phyloP scores from a whole-genome alignment of 495 filamentous ascomycete genomes.

The Podospora australis region DNA sequence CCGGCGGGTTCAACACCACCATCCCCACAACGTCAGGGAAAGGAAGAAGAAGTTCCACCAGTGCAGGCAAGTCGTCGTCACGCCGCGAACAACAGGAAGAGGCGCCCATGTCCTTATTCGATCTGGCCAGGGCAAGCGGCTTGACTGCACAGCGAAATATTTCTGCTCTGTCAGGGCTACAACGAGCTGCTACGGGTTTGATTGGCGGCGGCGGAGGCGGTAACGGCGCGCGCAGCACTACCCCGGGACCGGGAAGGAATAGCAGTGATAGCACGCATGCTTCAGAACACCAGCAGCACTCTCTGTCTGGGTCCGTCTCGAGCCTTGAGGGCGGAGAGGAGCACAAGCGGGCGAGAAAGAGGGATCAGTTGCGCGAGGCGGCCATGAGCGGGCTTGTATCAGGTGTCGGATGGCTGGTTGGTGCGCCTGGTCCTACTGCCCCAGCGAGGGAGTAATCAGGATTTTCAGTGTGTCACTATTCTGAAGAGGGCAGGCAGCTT shows the following conservation, averaged over 20 bases:
- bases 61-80: conserved; percentile 1
- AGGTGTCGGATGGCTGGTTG: conserved; percentile 81
- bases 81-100: conserved; percentile 51
- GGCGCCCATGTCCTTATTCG: conserved; percentile 90
- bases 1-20: conserved; percentile 54
- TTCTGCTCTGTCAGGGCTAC: conserved; percentile 39
- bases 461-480: too few species aligned
- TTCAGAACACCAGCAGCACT: not conserved
- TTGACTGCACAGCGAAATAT: conserved; percentile 58
- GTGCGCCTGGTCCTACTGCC: conserved; percentile 52
- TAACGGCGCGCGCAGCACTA: not conserved
- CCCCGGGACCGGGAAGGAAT: conserved; percentile 5
- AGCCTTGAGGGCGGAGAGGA: conserved; percentile 27
- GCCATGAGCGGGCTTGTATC: conserved; percentile 65
- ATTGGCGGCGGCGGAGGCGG: not conserved
- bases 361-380: conserved; percentile 76
- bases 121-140: conserved; percentile 74
- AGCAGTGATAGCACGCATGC: conserved; percentile 6
- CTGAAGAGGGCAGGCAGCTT: too few species aligned
- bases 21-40: not conserved
- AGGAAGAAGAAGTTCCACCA: conserved; percentile 15
- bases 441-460: conserved; percentile 8
- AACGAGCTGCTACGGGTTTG: conserved; percentile 19
- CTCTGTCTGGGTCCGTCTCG: not conserved
- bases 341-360: conserved; percentile 57